Base-by-base conservation (phyloP, 306 rosid genomes). In the Notholithocarpus densiflorus region DNA sequence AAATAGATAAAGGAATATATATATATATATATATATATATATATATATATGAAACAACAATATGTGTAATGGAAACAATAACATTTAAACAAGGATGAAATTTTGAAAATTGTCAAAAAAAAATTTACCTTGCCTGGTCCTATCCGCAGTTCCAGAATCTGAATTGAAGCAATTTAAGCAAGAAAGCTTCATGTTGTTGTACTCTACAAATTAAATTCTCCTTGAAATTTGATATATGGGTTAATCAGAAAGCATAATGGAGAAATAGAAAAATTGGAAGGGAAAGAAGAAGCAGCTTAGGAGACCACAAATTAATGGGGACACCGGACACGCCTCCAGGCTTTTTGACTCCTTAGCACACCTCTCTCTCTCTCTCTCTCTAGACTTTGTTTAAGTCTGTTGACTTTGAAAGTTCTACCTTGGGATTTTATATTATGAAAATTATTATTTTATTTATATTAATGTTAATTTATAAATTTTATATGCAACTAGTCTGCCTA, bases 81-180 rank as follows among this genome's bases (percentile, higher is more conserved):
- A 37, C 53, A 24, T 4, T 1, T 8, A 7, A 6, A 62, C 55
- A 56, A 43, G 45, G n/a, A 15, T 3, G 14, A 43, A 45, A 8
- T 6, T 59, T 11, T 6, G 34, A 40, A n/a, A 59, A 6, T 23
- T 51, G 13, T 24, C n/a, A 6, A 9, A 75, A 19, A 19, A 13
- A 75, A 7, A 4, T 8, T 56, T 80, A 90, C 94, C 91, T 18
- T 60, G 76, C 18, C 72, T 29, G 74, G 74, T 54, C 56, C 56
- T 43, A 18, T 80, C 74, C 18, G 11, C 53, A 3, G 10, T 82
- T 77, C 4, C 15, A 2, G 48, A 61, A 15, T 77, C 64, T 52
- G 71, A 80, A 23, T n/a, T 17, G 80, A 81, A 84, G 80, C 84
- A 80, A 73, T 26, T 11, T 53, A 1, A 20, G 56, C 79, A 84